phyloP scores from a whole-genome alignment of 257 asterid species.

The Solanum dulcamara region DNA sequence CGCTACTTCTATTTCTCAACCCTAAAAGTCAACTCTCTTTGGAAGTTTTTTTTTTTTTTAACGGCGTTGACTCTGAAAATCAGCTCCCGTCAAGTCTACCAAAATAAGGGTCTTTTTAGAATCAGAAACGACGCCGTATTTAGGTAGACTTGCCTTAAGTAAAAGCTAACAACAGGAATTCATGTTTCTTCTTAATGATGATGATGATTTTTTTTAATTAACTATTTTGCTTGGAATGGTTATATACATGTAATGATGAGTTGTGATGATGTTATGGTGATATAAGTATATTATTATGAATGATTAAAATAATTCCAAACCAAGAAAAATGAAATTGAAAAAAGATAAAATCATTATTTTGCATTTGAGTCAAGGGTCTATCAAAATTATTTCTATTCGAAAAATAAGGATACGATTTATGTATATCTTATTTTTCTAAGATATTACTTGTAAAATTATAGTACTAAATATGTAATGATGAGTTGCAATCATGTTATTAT shows the following conservation, averaged over 20 bases:
- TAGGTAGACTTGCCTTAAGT: conserved; percentile 39
- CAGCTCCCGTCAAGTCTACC: conserved; percentile 30
- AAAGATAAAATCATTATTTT: no score
- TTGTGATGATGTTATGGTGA: background rate
- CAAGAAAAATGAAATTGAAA: no score
- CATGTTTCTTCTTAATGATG: background rate
- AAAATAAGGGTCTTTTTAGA: conserved; percentile 21
- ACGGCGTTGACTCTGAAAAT: conserved; percentile 13
- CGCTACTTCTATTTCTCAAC: conserved; percentile 37
- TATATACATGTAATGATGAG: background rate
- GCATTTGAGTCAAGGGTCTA: no score
- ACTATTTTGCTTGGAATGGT: background rate
- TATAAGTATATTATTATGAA: background rate
- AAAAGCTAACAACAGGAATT: conserved; percentile 13
- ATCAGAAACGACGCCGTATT: conserved; percentile 39
- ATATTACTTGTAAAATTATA: no score
- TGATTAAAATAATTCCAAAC: no score
- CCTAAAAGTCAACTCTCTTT: background rate
- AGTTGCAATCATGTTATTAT: no score
- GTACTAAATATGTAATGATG: no score
- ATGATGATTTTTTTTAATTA: background rate
- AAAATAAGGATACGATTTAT: no score
- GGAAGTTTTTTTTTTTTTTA: no score
- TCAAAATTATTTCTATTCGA: no score
- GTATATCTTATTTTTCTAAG: no score